phyloP scores from a whole-genome alignment of 768 basidiomycete species.

The Panaeolus papilionaceus region DNA sequence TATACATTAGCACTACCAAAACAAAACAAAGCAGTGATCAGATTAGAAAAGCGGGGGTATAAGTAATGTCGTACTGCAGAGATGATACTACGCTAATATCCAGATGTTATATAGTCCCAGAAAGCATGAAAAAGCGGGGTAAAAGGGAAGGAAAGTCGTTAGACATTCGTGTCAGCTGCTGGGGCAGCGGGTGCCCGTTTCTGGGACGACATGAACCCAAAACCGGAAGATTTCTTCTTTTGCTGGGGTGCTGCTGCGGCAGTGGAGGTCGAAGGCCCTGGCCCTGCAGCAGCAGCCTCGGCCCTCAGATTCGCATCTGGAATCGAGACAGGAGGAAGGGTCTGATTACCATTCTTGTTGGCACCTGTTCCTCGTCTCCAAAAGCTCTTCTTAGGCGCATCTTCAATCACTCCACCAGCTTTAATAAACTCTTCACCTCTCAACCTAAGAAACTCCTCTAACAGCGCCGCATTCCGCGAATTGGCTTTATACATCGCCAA shows the following conservation, averaged over 20 bases:
- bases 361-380: background rate
- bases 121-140: background rate
- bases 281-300: background rate
- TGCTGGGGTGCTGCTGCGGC: background rate
- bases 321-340: background rate
- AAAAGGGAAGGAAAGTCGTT: background rate
- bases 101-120: background rate
- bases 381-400: conserved; percentile 13
- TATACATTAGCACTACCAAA: no score
- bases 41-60: background rate
- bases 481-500: conserved; percentile 88
- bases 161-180: background rate
- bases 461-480: conserved; percentile 82
- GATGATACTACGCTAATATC: background rate
- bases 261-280: background rate
- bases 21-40: background rate
- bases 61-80: background rate
- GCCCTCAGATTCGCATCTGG: conserved; percentile 5
- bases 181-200: background rate
- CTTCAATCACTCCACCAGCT: conserved; percentile 41
- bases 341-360: background rate
- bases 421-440: conserved; percentile 78
- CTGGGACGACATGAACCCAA: background rate
- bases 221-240: conserved; percentile 3
- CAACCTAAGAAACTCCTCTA: conserved; percentile 84